Evolutionary conservation across 768 basidiomycete species (phyloP), one percentile per base, ranked within the genome.

Genomic region (Podaxis carcinomalis): DNA sequence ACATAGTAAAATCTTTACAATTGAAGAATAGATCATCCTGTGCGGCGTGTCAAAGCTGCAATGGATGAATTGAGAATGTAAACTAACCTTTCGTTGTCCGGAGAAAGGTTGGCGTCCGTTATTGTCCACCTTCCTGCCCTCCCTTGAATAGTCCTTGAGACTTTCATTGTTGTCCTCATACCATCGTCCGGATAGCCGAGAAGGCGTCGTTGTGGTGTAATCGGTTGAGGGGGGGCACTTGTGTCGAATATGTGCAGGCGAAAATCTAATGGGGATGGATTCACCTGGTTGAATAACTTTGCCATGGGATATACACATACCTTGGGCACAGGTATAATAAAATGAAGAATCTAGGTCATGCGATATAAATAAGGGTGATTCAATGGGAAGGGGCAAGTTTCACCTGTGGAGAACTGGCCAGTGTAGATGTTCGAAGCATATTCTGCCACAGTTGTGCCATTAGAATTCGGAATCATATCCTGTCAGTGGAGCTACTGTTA

Each of bases 11-110:
- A 10, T 67, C 82, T 72, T 32, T 68, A 91, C 91, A 65, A 98
- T 93, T 1, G 92, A 90, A 2, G 94, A 90, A 72, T 98, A 98
- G 57, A 97, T 93, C 77, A 98, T 88, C 69, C 94, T 95, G 62
- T 28, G 3, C 1, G 7, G 51, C 39, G 39, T 16, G 56, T 59
- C 37, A 56, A 32, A 14, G 32, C 27, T 42, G 37, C 3, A 57
- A 16, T 4, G 16, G 16, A 46, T 51, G 11, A 13, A 13, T 2
- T 50, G 28, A 16, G 49, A 57, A 64, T 58, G 14, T 64, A 10
- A 57, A 32, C 75, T 67, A 68, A 87, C 87, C 90, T 87, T 75
- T 95, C 88, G 65, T 95, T 95, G 69, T 94, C 88, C 0, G 88
- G 87, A 62, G 92, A 94, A 19, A 95, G 77, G 73, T 97, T 93